Evolutionary conservation across 2,329 filamentous ascomycete species (phyloP).

Genomic region (Emericellopsis atlantica): DNA sequence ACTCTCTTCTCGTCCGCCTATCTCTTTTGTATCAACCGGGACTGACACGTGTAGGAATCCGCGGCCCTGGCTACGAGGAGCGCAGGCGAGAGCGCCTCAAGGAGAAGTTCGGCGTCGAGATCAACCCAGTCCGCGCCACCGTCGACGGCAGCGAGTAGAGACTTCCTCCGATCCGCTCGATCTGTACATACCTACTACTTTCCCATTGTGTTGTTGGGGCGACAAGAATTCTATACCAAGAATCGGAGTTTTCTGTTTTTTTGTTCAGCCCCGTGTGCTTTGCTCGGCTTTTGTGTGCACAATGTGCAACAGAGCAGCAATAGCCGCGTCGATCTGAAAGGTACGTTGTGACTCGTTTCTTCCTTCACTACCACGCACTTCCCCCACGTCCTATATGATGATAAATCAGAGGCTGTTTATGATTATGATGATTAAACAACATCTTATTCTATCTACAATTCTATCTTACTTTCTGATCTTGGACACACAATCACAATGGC

Average conservation of each 20-base stretch:
- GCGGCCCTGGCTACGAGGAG: constrained; percentile 73
- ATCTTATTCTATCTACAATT: constrained; percentile 23
- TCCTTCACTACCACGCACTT: neutral
- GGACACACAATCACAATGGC: neutral
- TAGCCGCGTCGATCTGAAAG: constrained; percentile 4
- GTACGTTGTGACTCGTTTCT: constrained; percentile 9
- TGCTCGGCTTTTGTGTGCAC: neutral
- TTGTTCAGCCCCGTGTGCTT: constrained; percentile 1
- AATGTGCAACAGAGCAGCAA: neutral
- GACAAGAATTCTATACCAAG: constrained; percentile 23
- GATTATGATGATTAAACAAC: constrained; percentile 13
- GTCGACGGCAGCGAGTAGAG: constrained; percentile 28
- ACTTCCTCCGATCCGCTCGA: constrained; percentile 1
- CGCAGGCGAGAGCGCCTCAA: constrained; percentile 69
- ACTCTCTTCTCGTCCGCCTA: neutral
- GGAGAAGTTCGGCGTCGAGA: constrained; percentile 79
- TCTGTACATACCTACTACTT: constrained; percentile 4
- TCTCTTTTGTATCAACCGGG: neutral
- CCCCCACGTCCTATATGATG: constrained; percentile 19
- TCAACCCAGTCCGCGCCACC: constrained; percentile 50
- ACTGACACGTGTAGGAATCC: constrained; percentile 48
- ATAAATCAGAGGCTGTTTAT: constrained; percentile 36
- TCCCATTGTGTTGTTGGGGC: neutral
- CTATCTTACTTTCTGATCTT: constrained; percentile 5
- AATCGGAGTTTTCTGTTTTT: constrained; percentile 24